Base-by-base conservation (phyloP, 805 yeast species). In the Kazachstania psychrophila region DNA sequence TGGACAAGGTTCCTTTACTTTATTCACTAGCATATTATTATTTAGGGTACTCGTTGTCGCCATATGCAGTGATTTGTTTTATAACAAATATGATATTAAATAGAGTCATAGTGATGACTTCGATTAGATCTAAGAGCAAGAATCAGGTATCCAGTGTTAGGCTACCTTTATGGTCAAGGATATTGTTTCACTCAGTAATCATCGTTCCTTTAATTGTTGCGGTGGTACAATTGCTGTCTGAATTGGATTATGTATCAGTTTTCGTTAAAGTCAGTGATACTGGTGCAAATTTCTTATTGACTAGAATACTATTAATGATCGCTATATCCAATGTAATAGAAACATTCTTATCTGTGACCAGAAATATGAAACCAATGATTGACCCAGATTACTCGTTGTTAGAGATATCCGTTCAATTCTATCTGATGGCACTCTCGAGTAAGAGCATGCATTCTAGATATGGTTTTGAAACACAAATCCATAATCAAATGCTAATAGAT, bases 31-130 rank as follows among this genome's bases (percentile, higher is more conserved):
- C 11, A 7, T 30, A 30, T 22, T 30, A 30, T 34, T 36, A 41
- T 7, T 46, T 69, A 34, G 60, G 65, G 18, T 73, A 71, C 45
- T 64, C 73, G 42, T 52, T 69, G 12, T 66, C 74, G 10, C 69
- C 70, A 0, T 73, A 68, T 48, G 72, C 77, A 2, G 53, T 68
- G 18, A 60, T 65, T 20, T 75, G 81, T 53, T 72, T 76, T 68
- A 49, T 70, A 7, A 72, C 76, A 44, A 82, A 79, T 1, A 58
- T 77, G 4, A 46, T 75, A 3, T 57, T 77, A 42, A 77, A 78
- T 53, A 59, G 84, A 44, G 69, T 79, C 4, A 62, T 68, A 15
- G 70, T 73, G 3, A 74, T 77, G 66, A 77, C 82, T 2, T 62
- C 77, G 0, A 58, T 75, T 6, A 50, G 77, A 37, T 54, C 69